A percentile compares a stretch with the other conserved stretches of the same genome.
phyloP scores from a whole-genome alignment of 768 basidiomycete genomes.

The Mycena olivaceomarginata region DNA sequence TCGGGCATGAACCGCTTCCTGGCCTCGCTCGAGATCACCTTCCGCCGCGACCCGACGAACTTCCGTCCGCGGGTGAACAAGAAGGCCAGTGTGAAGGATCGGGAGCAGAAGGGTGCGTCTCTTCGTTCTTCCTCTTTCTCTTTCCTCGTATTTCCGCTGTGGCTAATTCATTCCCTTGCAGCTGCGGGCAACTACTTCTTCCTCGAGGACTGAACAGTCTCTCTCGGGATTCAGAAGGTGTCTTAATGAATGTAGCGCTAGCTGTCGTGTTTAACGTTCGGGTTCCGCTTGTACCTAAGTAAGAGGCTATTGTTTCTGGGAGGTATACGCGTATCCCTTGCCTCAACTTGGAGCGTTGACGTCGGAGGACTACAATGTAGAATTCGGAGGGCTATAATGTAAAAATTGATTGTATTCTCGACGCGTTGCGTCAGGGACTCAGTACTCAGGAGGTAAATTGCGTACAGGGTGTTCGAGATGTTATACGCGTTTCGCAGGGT shows the following conservation, averaged over 20 bases:
- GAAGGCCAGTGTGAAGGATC: conserved; percentile 88
- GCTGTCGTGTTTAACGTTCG: conserved; percentile 7
- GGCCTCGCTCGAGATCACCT: conserved; percentile 96
- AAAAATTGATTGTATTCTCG: no score
- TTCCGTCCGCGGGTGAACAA: conserved; percentile 94
- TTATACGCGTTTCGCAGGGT: no score
- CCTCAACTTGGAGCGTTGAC: not conserved
- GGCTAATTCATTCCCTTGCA: conserved; percentile 51
- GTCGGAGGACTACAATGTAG: no score
- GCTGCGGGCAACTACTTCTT: conserved; percentile 94
- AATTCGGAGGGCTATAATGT: no score
- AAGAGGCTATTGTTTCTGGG: not conserved
- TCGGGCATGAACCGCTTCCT: conserved; percentile 99
- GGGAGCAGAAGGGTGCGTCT: conserved; percentile 87
- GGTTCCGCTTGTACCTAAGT: not conserved
- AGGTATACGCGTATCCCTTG: not conserved
- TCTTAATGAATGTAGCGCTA: conserved; percentile 43
- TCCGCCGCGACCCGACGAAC: conserved; percentile 98
- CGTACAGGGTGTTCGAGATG: no score
- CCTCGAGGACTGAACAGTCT: conserved; percentile 80
- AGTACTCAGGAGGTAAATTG: no score
- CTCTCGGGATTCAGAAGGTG: conserved; percentile 8
- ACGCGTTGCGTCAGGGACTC: no score
- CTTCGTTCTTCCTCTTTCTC: conserved; percentile 25
- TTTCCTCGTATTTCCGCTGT: conserved; percentile 1